Evolutionary conservation across 1,284 basidiomycete species (phyloP).

Genomic region (Fomitopsis schrenkii): DNA sequence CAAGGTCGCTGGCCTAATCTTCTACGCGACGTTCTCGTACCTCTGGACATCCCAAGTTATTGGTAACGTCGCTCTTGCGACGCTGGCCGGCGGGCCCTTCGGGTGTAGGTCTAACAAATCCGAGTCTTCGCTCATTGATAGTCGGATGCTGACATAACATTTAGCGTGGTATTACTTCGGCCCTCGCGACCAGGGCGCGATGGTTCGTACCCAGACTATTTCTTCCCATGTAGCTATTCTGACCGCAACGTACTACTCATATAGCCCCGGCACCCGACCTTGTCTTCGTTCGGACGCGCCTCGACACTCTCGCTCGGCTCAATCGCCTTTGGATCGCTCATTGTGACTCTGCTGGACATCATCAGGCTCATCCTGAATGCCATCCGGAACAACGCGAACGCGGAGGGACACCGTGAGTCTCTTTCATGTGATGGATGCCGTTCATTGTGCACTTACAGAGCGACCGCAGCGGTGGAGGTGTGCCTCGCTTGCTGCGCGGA

Average conservation of each 20-base stretch:
- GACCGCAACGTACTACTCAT: constrained; percentile 2
- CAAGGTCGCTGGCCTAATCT: constrained; percentile 66
- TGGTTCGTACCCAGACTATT: constrained; percentile 37
- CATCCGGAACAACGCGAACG: constrained; percentile 63
- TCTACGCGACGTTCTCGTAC: constrained; percentile 80
- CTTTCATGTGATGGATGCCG: background rate
- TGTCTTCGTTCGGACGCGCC: constrained; percentile 74
- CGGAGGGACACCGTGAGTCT: constrained; percentile 68
- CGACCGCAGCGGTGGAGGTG: constrained; percentile 54
- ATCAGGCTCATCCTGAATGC: constrained; percentile 65
- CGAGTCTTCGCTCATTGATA: background rate
- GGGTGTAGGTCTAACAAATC: constrained; percentile 35
- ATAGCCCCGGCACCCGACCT: constrained; percentile 69
- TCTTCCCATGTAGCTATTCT: background rate
- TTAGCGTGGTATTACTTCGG: constrained; percentile 74
- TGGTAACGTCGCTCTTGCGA: constrained; percentile 75
- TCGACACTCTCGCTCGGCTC: constrained; percentile 84
- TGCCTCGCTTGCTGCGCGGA: constrained; percentile 78
- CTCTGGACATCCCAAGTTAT: constrained; percentile 82
- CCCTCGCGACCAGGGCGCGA: constrained; percentile 53
- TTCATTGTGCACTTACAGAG: background rate
- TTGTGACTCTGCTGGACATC: constrained; percentile 84
- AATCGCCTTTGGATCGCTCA: constrained; percentile 86
- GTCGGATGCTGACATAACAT: background rate
- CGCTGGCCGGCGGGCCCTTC: constrained; percentile 72